Evolutionary conservation across 2,329 filamentous ascomycete species (phyloP).

Genomic region (Phialophora tarda): DNA sequence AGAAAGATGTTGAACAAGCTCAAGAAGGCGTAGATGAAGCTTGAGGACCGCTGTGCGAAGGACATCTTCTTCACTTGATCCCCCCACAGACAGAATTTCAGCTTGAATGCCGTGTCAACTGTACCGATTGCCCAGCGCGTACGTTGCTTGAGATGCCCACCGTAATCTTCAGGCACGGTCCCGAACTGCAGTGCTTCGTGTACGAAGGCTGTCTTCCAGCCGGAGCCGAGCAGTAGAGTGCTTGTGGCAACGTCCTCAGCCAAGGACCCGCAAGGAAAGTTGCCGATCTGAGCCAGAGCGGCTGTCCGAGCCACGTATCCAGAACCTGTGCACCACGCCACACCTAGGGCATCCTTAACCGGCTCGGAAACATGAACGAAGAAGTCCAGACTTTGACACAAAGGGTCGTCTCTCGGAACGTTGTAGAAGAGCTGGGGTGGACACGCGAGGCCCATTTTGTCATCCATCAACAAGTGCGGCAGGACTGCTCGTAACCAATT

Average conservation of each 20-base stretch:
- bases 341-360: slow-evolving; percentile 42
- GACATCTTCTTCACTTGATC: slow-evolving; percentile 60
- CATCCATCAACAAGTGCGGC: slow-evolving; percentile 40
- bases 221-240: slow-evolving; percentile 40
- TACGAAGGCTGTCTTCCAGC: slow-evolving; percentile 43
- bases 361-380: slow-evolving; percentile 42
- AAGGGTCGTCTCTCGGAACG: slow-evolving; percentile 41
- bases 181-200: slow-evolving; percentile 43
- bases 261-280: slow-evolving; percentile 44
- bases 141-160: slow-evolving; percentile 48
- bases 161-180: slow-evolving; percentile 46
- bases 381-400: slow-evolving; percentile 43
- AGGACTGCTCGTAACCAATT: slow-evolving; percentile 43
- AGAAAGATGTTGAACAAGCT: slow-evolving; percentile 63
- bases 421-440: slow-evolving; percentile 45
- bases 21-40: slow-evolving; percentile 63
- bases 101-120: slow-evolving; percentile 64
- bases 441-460: slow-evolving; percentile 46
- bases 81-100: slow-evolving; percentile 65
- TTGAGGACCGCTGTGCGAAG: slow-evolving; percentile 63
- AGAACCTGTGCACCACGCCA: slow-evolving; percentile 44
- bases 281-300: slow-evolving; percentile 43
- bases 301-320: slow-evolving; percentile 42
- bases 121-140: slow-evolving; percentile 53
- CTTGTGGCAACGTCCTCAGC: slow-evolving; percentile 44